A percentile compares a stretch with the other conserved stretches of the same genome.
Evolutionary conservation across 495 filamentous ascomycete species (phyloP).

Genomic region (Talaromyces liani): DNA sequence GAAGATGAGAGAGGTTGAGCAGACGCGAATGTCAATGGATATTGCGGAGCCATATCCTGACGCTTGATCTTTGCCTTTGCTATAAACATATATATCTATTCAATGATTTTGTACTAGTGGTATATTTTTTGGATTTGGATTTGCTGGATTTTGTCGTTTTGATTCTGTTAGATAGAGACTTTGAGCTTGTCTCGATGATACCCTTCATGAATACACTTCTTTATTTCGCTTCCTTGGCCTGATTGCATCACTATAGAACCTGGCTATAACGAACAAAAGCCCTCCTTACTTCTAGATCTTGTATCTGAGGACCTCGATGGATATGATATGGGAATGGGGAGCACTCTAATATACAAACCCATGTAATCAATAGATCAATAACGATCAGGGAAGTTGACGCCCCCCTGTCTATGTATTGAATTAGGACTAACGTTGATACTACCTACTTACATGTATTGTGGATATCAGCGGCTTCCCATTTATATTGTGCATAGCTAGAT

Average conservation of each 20-base stretch:
- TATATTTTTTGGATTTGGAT: background rate
- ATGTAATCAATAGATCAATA: too few species aligned
- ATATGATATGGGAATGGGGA: too few species aligned
- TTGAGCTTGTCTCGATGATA: background rate
- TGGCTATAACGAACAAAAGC: too few species aligned
- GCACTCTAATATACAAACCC: too few species aligned
- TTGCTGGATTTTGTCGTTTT: background rate
- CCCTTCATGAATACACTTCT: background rate
- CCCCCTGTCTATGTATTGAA: too few species aligned
- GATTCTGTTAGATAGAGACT: background rate
- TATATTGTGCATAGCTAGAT: too few species aligned
- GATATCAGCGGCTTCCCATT: too few species aligned
- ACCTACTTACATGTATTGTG: too few species aligned
- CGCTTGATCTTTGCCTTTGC: constrained; percentile 3
- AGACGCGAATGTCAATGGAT: background rate
- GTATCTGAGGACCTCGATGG: too few species aligned
- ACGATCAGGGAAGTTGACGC: too few species aligned
- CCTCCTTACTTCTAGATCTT: too few species aligned
- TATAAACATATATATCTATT: background rate
- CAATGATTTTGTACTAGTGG: background rate
- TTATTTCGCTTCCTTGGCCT: background rate
- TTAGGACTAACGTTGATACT: too few species aligned
- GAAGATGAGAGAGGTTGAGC: constrained; percentile 41
- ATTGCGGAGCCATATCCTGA: constrained; percentile 9
- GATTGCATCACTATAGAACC: background rate